Base-by-base conservation (phyloP, 371 early-diverging fungal species). In the Apophysomyces ossiformis region DNA sequence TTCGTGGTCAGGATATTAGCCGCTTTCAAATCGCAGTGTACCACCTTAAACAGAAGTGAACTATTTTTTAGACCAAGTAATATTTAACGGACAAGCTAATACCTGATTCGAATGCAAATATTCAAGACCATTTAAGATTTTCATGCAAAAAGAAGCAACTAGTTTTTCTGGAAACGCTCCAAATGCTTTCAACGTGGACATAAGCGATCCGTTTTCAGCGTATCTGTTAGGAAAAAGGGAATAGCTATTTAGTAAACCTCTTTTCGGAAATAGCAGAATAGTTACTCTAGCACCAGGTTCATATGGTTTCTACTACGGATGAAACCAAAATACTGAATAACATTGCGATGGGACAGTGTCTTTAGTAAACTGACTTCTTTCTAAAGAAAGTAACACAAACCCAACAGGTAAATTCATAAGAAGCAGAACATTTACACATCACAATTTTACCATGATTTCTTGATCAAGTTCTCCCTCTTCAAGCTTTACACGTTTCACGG, bases 21-120 rank as follows among this genome's bases (percentile, higher is more conserved):
- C 1, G 94, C 95, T 75, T 99, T 99, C 57, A 99, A 78, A 79
- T 99, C 99, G 64, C 99, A 90, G 77, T 99, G 99, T 3, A 93
- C 93, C 3, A 93, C 91, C 77, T 89, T 64, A 26, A 37, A 9
- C 1, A 21, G 58, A 35, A 61, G 4, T 18, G 8, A 43, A 9
- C 9, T 5, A 26, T 54, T 18, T 7, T 11, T 37, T 11, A 41
- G 41, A 26, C 4, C 46, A 13, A 45, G 6, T 45, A 13, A n/a
- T 13, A 13, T 13, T 45, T 5, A 12, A 0, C 8, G 0, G 36
- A 26, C 21, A 12, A 57, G 26, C 12, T 47, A 50, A 21, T 50
- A 70, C 76, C 61, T 86, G 88, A 70, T 94, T 92, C 1, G 88
- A 89, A 72, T 99, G 99, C 37, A 99, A 83, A 76, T 96, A 99